phyloP scores from a whole-genome alignment of 257 asterid species.

The Haberlea rhodopensis region DNA sequence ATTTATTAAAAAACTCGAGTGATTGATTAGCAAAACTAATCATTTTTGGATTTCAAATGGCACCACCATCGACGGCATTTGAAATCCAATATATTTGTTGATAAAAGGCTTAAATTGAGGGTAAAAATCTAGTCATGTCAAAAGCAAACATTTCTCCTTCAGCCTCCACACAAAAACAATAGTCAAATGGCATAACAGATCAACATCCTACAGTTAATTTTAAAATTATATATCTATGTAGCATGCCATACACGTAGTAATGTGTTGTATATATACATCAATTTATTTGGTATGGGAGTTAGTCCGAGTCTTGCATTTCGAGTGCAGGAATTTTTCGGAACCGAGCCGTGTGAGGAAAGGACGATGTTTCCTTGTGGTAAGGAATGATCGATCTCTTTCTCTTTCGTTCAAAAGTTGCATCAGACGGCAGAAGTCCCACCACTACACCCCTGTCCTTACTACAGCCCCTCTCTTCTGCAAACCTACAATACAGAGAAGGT shows the following conservation, averaged over 20 bases:
- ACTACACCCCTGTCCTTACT: slow-evolving; percentile 32
- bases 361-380: slow-evolving; percentile 37
- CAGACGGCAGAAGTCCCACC: slow-evolving; percentile 46
- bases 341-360: slow-evolving; percentile 48
- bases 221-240: too few relatives aligned
- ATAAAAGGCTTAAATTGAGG: too few relatives aligned
- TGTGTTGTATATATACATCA: background rate
- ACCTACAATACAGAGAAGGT: slow-evolving; percentile 35
- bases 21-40: too few relatives aligned
- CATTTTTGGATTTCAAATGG: too few relatives aligned
- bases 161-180: too few relatives aligned
- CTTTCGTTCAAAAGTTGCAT: slow-evolving; percentile 47
- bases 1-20: too few relatives aligned
- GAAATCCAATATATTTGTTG: too few relatives aligned
- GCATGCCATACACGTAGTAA: background rate
- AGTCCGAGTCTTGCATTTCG: slow-evolving; percentile 64
- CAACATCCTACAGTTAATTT: background rate
- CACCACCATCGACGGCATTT: too few relatives aligned
- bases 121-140: too few relatives aligned
- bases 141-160: too few relatives aligned
- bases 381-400: slow-evolving; percentile 52
- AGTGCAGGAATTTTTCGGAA: slow-evolving; percentile 53
- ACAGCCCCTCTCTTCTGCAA: slow-evolving; percentile 43
- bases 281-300: background rate
- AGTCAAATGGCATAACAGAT: background rate